Evolutionary conservation across 768 basidiomycete species (phyloP), one percentile per base, ranked within the genome.

Genomic region (Russula sp.): DNA sequence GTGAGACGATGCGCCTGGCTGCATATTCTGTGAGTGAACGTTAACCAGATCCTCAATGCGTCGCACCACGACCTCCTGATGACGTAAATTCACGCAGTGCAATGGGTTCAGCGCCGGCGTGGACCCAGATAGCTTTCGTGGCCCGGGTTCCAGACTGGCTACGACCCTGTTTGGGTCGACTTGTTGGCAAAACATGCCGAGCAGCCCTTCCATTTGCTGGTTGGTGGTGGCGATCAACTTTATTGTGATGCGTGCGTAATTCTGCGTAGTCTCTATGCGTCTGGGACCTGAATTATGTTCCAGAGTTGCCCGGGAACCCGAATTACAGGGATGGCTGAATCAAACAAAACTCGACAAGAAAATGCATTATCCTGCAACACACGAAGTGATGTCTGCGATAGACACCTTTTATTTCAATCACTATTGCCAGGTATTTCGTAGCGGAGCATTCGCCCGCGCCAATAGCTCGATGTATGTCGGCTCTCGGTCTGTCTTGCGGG

Each of bases 141-240:
- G 88, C 3, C 89, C 89, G 10, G 90, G 0, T 95, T 86, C 71
- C 85, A 81, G 66, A 86, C 77, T 55, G 93, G 92, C 0, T 92
- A 89, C 69, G 94, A 95, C 73, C 93, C 92, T 8, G 84, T 98
- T 13, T 99, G 96, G 96, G 80, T 86, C 65, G 95, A 99, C 76
- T 76, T 99, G n/a, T 82, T 98, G 28, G 77, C 83, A 49, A 87
- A 89, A 70, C 97, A 98, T 70, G 79, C 82, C 2, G 82, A 85
- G 70, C 77, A 79, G 62, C 94, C 96, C 0, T 94, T 94, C 72
- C 96, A 99, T 71, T 84, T 80, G n/a, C 80, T 98, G 40, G 87
- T 97, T 7, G 96, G 96, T 20, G 96, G 96, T 22, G 94, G 94
- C 13, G 94, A 96, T 73, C 94, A 96, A 73, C 79, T 97, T n/a